These are phyloP conservation scores for Helotiales sp. DNA, from an alignment of 2,329 filamentous ascomycete species.

Conservation along the genomic window DNA sequence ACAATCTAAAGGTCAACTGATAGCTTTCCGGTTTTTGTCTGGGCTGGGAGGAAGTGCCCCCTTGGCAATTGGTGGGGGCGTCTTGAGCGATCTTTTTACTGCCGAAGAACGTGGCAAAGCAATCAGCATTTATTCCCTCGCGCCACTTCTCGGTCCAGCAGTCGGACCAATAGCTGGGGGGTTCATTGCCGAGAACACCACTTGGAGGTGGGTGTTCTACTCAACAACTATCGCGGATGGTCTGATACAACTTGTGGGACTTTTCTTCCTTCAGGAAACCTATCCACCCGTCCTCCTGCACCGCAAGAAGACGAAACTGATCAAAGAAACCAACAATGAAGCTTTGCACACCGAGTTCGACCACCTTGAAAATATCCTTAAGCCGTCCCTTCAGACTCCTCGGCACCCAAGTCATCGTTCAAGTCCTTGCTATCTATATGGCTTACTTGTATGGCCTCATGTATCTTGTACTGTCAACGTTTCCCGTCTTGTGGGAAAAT, in stretches of 20 bases:
- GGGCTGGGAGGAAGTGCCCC: slow-evolving; percentile 49
- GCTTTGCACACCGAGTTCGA: slow-evolving; percentile 50
- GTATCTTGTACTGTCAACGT: slow-evolving; percentile 59
- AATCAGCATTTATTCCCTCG: slow-evolving; percentile 36
- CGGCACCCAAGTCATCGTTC: slow-evolving; percentile 52
- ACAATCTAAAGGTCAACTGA: slow-evolving; percentile 43
- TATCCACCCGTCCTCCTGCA: slow-evolving; percentile 50
- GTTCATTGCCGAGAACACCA: slow-evolving; percentile 46
- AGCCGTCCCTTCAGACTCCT: slow-evolving; percentile 51
- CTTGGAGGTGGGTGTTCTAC: slow-evolving; percentile 57
- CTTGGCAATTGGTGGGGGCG: slow-evolving; percentile 45
- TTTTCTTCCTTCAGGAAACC: slow-evolving; percentile 48
- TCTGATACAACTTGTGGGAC: slow-evolving; percentile 43
- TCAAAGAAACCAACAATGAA: slow-evolving; percentile 52
- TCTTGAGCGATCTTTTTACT: slow-evolving; percentile 47
- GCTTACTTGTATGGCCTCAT: slow-evolving; percentile 53
- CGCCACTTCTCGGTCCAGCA: slow-evolving; percentile 34
- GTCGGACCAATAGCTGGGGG: slow-evolving; percentile 50
- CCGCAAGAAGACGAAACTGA: slow-evolving; percentile 44
- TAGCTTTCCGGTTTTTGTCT: slow-evolving; percentile 47
- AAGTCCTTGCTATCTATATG: slow-evolving; percentile 53
- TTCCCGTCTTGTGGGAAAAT: slow-evolving; percentile 56
- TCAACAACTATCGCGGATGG: slow-evolving; percentile 46
- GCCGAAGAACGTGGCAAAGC: slow-evolving; percentile 48
- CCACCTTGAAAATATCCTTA: slow-evolving; percentile 41